Percentiles rank a stretch among this genome's conserved stretches.
Evolutionary conservation across 2,329 filamentous ascomycete genomes (phyloP).

Genomic region (Geosmithia flava): DNA sequence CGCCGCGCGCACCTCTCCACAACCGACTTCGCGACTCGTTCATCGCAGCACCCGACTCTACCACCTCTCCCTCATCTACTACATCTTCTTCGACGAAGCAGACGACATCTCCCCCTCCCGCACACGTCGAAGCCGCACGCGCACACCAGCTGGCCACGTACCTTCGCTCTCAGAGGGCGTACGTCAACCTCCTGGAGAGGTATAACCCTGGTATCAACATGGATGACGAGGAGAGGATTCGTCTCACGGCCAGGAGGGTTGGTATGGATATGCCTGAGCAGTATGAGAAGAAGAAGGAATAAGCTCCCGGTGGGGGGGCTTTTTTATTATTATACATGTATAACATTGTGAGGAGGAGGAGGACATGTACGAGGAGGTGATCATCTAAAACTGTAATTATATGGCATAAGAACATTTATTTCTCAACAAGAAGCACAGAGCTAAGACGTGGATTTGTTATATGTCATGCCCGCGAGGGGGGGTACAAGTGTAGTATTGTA

Average conservation of each 20-base stretch:
- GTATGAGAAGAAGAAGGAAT: constrained; percentile 15
- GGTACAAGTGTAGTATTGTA: no score
- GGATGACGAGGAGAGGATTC: constrained; percentile 72
- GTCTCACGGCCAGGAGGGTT: constrained; percentile 73
- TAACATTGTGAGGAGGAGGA: background rate
- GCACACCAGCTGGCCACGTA: constrained; percentile 72
- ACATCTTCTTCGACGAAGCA: constrained; percentile 45
- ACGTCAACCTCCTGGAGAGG: constrained; percentile 69
- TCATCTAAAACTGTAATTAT: background rate
- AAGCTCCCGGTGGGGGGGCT: background rate
- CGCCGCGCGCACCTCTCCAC: constrained; percentile 57
- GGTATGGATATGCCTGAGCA: constrained; percentile 79
- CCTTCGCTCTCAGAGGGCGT: constrained; percentile 72
- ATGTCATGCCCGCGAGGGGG: no score
- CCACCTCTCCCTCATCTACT: no score
- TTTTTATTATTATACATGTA: no score
- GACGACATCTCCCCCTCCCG: constrained; percentile 10
- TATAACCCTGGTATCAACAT: constrained; percentile 92
- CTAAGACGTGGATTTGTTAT: no score
- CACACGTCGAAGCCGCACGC: constrained; percentile 13
- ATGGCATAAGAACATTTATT: no score
- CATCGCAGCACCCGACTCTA: constrained; percentile 11
- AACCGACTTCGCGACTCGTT: constrained; percentile 55
- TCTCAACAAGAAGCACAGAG: no score
- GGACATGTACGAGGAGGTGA: background rate